Percentiles rank a stretch among this genome's conserved stretches.
Conservation (phyloP, 495 filamentous ascomycete species). For the Aspergillus taichungensis region DNA sequence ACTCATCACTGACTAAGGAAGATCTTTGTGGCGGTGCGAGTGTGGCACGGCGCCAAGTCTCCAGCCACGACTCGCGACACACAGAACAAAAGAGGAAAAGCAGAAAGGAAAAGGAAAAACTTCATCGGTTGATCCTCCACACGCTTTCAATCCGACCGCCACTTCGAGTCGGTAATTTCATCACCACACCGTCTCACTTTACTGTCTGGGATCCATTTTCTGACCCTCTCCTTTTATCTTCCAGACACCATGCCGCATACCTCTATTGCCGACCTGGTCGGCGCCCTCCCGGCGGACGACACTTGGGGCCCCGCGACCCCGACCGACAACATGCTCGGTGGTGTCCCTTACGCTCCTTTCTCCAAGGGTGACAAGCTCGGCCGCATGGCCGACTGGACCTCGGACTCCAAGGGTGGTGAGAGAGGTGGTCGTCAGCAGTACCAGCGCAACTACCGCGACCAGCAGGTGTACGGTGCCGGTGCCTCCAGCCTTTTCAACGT, state of each 20-base stretch:
- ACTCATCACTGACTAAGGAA: no score
- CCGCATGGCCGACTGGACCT: slow-evolving; percentile 97
- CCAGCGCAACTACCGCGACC: slow-evolving; percentile 87
- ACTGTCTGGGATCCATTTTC: not conserved
- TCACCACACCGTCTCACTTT: slow-evolving; percentile 3
- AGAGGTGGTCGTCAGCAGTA: slow-evolving; percentile 78
- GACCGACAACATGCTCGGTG: slow-evolving; percentile 76
- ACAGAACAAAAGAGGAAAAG: no score
- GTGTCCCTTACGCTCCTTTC: slow-evolving; percentile 94
- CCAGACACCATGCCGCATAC: slow-evolving; percentile 42
- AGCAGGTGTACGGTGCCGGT: slow-evolving; percentile 93
- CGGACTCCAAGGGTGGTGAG: slow-evolving; percentile 82
- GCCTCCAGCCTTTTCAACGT: slow-evolving; percentile 79
- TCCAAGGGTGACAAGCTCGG: slow-evolving; percentile 98
- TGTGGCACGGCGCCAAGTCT: not conserved
- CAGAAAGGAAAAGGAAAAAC: no score
- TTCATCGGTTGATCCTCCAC: slow-evolving; percentile 13
- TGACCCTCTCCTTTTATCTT: not conserved
- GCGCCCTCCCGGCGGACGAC: slow-evolving; percentile 54
- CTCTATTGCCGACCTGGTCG: slow-evolving; percentile 51
- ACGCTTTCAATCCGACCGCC: slow-evolving; percentile 16
- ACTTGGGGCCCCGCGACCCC: slow-evolving; percentile 80
- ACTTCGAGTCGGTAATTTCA: not conserved
- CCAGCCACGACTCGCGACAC: not conserved
- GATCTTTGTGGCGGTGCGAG: not conserved